Conservation (phyloP, 805 yeast genomes). For the Deakozyma indianensis region DNA sequence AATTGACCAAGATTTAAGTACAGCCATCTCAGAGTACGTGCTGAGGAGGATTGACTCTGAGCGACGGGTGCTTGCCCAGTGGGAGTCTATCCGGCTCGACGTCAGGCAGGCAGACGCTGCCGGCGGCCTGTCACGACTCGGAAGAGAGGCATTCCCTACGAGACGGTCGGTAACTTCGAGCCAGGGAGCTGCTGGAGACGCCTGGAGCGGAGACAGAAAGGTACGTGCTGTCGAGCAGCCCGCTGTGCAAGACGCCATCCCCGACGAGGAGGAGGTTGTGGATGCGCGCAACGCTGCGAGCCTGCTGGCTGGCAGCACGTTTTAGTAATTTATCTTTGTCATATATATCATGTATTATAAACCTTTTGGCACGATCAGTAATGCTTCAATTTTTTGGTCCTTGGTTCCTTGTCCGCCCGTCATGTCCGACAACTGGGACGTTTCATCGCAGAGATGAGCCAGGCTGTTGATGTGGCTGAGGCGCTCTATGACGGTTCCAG, state of each 20-base stretch:
- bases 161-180: slow-evolving; percentile 24
- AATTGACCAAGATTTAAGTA: slow-evolving; percentile 41
- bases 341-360: no score
- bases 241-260: slow-evolving; percentile 6
- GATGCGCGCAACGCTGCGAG: slow-evolving; percentile 80
- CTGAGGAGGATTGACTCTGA: slow-evolving; percentile 72
- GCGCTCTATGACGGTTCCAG: no score
- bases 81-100: slow-evolving; percentile 60
- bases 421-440: no score
- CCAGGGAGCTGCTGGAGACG: slow-evolving; percentile 38
- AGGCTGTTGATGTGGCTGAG: no score
- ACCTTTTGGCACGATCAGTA: no score
- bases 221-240: slow-evolving; percentile 22
- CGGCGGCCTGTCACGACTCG: slow-evolving; percentile 75
- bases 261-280: slow-evolving; percentile 27
- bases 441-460: no score
- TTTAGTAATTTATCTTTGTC: no score
- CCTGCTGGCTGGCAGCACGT: slow-evolving; percentile 62
- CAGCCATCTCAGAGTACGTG: slow-evolving; percentile 43
- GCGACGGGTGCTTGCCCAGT: slow-evolving; percentile 57
- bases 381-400: no score
- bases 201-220: slow-evolving; percentile 45
- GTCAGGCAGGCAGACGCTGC: slow-evolving; percentile 58
- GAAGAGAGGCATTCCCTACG: slow-evolving; percentile 46
- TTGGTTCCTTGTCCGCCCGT: no score